Evolutionary conservation across 345 rosid species (phyloP).

Genomic region (Dipteronia sinensis): DNA sequence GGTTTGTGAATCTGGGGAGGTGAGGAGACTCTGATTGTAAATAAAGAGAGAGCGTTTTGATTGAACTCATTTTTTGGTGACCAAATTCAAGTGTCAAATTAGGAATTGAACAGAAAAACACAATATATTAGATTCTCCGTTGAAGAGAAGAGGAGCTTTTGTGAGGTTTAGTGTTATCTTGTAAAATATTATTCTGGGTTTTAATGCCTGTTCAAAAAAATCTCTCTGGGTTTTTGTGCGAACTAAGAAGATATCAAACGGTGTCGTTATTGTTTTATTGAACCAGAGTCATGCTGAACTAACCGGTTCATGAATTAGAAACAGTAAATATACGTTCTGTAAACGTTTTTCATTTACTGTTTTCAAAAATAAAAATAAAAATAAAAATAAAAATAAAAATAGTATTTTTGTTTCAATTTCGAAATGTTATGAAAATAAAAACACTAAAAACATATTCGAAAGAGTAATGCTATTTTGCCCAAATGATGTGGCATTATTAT

Average conservation of each 20-base stretch:
- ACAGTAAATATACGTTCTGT: too few relatives aligned
- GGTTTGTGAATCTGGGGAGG: constrained; percentile 15
- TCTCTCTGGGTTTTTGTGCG: too few relatives aligned
- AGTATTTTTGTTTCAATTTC: too few relatives aligned
- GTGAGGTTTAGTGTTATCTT: neutral
- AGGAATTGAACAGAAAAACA: neutral
- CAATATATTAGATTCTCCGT: neutral
- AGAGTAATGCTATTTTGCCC: too few relatives aligned
- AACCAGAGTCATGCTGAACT: neutral
- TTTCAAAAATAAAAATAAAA: too few relatives aligned
- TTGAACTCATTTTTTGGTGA: constrained; percentile 21
- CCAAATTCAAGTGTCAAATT: neutral
- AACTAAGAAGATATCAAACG: neutral
- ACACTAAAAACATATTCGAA: too few relatives aligned
- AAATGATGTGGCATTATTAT: too few relatives aligned
- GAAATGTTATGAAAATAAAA: too few relatives aligned
- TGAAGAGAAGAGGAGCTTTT: neutral
- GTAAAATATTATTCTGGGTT: neutral
- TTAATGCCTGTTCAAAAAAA: too few relatives aligned
- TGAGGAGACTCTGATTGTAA: neutral
- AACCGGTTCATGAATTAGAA: neutral
- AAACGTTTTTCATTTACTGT: too few relatives aligned
- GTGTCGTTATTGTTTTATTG: neutral
- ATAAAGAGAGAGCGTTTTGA: constrained; percentile 15
- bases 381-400: too few relatives aligned